Conservation (phyloP, 2,329 filamentous ascomycete species). For the Talaromyces sp. region DNA sequence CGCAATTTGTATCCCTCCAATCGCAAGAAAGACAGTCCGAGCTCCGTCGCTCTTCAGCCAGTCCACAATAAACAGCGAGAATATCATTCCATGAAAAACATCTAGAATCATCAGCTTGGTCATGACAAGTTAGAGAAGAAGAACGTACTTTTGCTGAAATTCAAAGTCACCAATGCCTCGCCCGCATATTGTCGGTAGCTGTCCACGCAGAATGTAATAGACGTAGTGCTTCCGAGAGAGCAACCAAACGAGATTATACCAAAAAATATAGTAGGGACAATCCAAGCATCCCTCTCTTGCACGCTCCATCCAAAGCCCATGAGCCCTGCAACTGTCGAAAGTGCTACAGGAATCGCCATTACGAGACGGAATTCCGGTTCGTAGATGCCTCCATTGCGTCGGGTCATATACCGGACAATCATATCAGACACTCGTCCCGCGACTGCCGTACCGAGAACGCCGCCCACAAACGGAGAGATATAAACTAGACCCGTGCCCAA, state of each 20-base stretch:
- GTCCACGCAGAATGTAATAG: constrained; percentile 92
- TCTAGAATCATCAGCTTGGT: constrained; percentile 41
- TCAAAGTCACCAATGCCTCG: constrained; percentile 89
- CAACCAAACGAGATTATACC: constrained; percentile 90
- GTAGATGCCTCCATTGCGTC: constrained; percentile 86
- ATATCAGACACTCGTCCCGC: constrained; percentile 84
- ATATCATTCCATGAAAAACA: constrained; percentile 83
- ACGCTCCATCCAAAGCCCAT: constrained; percentile 98
- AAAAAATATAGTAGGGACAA: constrained; percentile 91
- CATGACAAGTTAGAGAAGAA: constrained; percentile 32
- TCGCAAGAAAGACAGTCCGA: constrained; percentile 73
- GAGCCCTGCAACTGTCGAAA: constrained; percentile 77
- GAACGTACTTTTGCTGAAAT: constrained; percentile 72
- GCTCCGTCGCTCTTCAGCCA: constrained; percentile 77
- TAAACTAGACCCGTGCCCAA: constrained; percentile 83
- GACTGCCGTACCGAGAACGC: constrained; percentile 84
- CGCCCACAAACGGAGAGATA: constrained; percentile 83
- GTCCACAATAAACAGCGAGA: constrained; percentile 78
- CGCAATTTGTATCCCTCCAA: constrained; percentile 81
- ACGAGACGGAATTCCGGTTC: constrained; percentile 90
- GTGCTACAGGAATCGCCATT: constrained; percentile 76
- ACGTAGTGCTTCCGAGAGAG: constrained; percentile 80
- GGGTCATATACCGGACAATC: constrained; percentile 76
- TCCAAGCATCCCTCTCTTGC: constrained; percentile 71
- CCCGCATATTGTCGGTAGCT: constrained; percentile 90